Conservation (phyloP, 371 early-diverging fungal species). For the Mucor plumbeus region DNA sequence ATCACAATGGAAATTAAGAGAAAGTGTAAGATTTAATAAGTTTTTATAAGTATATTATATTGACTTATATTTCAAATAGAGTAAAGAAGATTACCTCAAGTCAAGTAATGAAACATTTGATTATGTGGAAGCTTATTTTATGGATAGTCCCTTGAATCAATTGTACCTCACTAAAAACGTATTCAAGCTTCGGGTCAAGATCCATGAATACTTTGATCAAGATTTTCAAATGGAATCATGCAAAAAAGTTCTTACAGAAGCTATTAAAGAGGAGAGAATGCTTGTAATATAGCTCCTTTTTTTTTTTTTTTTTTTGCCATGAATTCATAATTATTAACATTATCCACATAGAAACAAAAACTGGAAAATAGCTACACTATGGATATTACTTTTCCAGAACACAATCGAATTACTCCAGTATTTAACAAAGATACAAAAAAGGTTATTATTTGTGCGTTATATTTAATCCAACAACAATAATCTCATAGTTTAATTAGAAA, state of each 20-base stretch:
- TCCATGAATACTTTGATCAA: constrained; percentile 9
- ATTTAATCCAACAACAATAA: neutral
- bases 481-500: neutral
- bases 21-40: constrained; percentile 5
- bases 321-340: too few relatives aligned
- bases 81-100: constrained; percentile 10
- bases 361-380: neutral
- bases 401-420: constrained; percentile 1
- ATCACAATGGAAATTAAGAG: constrained; percentile 16
- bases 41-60: too few relatives aligned
- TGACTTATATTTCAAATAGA: neutral
- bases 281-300: neutral
- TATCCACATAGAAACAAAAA: neutral
- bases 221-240: constrained; percentile 3
- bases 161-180: neutral
- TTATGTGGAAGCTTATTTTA: constrained; percentile 10
- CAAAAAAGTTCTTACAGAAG: neutral
- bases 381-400: neutral
- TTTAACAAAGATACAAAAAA: neutral
- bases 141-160: constrained; percentile 5
- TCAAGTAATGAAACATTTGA: constrained; percentile 14
- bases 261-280: constrained; percentile 9
- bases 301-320: neutral
- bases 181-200: constrained; percentile 4
- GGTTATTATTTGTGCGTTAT: neutral